Evolutionary conservation across 371 early-diverging fungal species (phyloP).

Genomic region (Haplosporangium sp.): DNA sequence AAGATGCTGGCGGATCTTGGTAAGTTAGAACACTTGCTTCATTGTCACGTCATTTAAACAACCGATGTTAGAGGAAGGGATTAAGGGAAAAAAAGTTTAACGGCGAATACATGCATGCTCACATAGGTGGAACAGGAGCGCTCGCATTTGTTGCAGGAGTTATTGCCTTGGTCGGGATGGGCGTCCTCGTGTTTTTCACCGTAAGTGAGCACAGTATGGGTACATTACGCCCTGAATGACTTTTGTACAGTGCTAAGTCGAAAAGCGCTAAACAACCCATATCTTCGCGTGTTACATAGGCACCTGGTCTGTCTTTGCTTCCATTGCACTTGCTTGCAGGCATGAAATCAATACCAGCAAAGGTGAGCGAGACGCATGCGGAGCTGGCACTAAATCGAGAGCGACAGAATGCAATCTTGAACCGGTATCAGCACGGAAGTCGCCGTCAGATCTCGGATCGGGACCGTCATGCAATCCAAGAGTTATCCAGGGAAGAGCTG

Average conservation of each 20-base stretch:
- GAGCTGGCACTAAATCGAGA: conserved; percentile 43
- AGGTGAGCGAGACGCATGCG: conserved; percentile 34
- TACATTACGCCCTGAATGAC: too few relatives aligned
- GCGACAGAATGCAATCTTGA: conserved; percentile 41
- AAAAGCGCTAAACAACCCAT: too few relatives aligned
- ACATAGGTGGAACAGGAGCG: conserved; percentile 43
- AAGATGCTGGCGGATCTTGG: conserved; percentile 42
- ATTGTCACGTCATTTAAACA: conserved; percentile 30
- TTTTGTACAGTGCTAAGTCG: too few relatives aligned
- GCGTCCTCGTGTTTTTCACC: conserved; percentile 47
- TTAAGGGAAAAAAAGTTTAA: background rate
- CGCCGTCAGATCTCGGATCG: conserved; percentile 35
- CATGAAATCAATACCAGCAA: conserved; percentile 33
- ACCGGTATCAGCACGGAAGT: conserved; percentile 29
- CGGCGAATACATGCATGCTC: background rate
- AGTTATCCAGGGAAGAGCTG: conserved; percentile 40
- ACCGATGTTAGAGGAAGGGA: background rate
- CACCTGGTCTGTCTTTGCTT: conserved; percentile 45
- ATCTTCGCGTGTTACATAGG: conserved; percentile 13
- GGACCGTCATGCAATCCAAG: conserved; percentile 30
- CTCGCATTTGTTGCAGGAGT: conserved; percentile 49
- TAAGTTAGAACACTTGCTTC: conserved; percentile 20
- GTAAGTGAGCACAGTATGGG: conserved; percentile 14
- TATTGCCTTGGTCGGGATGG: conserved; percentile 40
- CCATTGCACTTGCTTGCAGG: conserved; percentile 47